Conservation (phyloP, 2,329 filamentous ascomycete species). For the Xylariaceae sp. region DNA sequence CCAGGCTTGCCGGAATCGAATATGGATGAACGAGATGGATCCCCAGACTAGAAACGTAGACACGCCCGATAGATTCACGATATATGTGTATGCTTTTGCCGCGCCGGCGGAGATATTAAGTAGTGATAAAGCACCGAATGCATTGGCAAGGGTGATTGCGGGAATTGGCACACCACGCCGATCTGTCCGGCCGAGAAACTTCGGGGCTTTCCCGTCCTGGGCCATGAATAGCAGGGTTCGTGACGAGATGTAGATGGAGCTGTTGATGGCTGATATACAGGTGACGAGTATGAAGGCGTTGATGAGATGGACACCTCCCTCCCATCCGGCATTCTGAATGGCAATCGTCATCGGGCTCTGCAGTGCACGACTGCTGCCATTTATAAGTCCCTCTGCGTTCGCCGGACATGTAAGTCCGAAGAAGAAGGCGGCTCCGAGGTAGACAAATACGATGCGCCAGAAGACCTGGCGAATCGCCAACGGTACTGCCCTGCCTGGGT, state of each 20-base stretch:
- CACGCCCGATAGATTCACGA: constrained; percentile 66
- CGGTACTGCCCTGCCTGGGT: constrained; percentile 53
- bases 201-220: constrained; percentile 66
- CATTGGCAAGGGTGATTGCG: constrained; percentile 64
- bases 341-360: constrained; percentile 71
- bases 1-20: constrained; percentile 66
- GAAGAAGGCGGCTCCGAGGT: constrained; percentile 69
- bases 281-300: constrained; percentile 74
- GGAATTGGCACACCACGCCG: constrained; percentile 56
- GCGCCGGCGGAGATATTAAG: constrained; percentile 69
- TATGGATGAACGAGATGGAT: constrained; percentile 65
- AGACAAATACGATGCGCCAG: constrained; percentile 58
- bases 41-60: constrained; percentile 71
- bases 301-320: constrained; percentile 69
- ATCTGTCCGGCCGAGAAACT: constrained; percentile 64
- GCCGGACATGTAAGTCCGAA: constrained; percentile 71
- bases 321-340: constrained; percentile 69
- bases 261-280: constrained; percentile 68
- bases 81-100: constrained; percentile 61
- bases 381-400: constrained; percentile 60
- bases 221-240: constrained; percentile 74
- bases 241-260: constrained; percentile 72
- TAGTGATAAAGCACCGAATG: constrained; percentile 67
- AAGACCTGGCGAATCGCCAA: constrained; percentile 58
- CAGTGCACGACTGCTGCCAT: constrained; percentile 58